Conservation (phyloP, 371 early-diverging fungal species). For the Mortierella sp. region DNA sequence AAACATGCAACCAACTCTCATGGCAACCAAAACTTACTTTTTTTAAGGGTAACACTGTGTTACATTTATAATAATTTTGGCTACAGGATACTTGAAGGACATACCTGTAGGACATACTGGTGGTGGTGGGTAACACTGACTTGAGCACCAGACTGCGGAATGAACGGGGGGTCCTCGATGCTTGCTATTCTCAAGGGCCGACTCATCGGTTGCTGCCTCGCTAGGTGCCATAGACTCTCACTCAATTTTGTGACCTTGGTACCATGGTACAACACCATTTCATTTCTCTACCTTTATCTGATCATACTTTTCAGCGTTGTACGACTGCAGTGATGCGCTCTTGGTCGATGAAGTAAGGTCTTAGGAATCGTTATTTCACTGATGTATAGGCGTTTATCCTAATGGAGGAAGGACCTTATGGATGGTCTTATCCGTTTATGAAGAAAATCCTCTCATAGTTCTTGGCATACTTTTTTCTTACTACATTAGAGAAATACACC, state of each 20-base stretch:
- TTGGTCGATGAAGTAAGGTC: background rate
- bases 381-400: background rate
- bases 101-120: no score
- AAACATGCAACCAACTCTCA: no score
- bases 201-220: background rate
- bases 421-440: background rate
- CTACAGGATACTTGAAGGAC: no score
- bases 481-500: conserved; percentile 20
- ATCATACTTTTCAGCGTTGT: background rate
- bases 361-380: background rate
- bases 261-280: background rate
- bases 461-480: conserved; percentile 10
- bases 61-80: no score
- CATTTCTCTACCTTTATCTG: background rate
- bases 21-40: background rate
- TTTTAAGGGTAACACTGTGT: background rate
- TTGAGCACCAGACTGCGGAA: background rate
- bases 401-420: background rate
- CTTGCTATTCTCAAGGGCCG: background rate
- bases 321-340: no score
- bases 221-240: background rate
- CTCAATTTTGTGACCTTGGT: conserved; percentile 30
- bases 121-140: no score
- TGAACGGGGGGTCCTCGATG: background rate
- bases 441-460: background rate